phyloP scores from a whole-genome alignment of 2,329 filamentous ascomycete genomes.

The Neoarthrinium moseri region DNA sequence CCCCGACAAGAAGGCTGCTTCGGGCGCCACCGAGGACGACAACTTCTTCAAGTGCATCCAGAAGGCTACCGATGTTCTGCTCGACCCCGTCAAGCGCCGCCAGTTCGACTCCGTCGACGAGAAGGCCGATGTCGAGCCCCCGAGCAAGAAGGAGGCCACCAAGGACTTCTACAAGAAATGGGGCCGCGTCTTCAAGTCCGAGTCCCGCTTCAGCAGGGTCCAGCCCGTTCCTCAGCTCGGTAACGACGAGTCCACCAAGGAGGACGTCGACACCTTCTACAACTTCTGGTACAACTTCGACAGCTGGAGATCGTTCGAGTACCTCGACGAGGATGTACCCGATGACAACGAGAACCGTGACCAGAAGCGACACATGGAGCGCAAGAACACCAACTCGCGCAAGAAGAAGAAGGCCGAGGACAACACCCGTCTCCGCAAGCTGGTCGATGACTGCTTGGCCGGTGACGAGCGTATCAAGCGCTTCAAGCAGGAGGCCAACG shows the following conservation, averaged over 20 bases:
- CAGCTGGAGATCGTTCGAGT: constrained; percentile 96
- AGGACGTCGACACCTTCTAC: constrained; percentile 94
- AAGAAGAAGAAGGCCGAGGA: constrained; percentile 99
- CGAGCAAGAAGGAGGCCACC: constrained; percentile 83
- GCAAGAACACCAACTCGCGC: constrained; percentile 95
- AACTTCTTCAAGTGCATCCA: constrained; percentile 99
- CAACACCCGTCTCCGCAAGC: constrained; percentile 81
- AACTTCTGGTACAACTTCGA: constrained; percentile 99
- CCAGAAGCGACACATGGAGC: constrained; percentile 97
- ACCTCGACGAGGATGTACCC: constrained; percentile 96
- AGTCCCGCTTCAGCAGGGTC: constrained; percentile 87
- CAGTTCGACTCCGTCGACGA: constrained; percentile 98
- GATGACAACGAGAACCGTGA: constrained; percentile 99
- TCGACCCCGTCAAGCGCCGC: constrained; percentile 86
- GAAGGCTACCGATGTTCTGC: constrained; percentile 90
- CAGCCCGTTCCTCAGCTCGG: constrained; percentile 89
- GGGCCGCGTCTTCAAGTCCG: constrained; percentile 84
- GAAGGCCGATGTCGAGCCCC: constrained; percentile 86
- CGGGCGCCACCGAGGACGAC: constrained; percentile 85
- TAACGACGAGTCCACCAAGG: constrained; percentile 77
- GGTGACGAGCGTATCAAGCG: constrained; percentile 95
- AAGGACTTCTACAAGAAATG: constrained; percentile 97
- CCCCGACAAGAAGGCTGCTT: constrained; percentile 96
- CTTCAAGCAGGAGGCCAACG: constrained; percentile 89
- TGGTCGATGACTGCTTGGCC: constrained; percentile 83